Conservation (phyloP, 2,329 filamentous ascomycete genomes). For the Chalaropsis thielavioides region DNA sequence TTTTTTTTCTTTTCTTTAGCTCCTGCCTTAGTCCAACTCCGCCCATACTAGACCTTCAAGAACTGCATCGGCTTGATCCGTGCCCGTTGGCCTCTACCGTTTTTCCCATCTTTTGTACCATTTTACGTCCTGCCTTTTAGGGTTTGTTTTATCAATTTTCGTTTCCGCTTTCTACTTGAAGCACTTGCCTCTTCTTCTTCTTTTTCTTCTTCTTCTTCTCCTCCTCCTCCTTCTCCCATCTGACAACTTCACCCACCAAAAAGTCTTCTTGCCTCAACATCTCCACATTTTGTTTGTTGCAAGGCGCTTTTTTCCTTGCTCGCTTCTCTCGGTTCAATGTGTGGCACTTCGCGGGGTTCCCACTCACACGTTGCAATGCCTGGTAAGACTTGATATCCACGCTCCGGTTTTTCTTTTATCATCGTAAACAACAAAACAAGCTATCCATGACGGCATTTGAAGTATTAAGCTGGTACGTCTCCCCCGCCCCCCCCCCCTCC, state of each 20-base stretch:
- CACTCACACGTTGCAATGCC: constrained; percentile 15
- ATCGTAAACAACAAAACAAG: not conserved
- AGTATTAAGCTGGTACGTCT: constrained; percentile 8
- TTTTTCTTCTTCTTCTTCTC: not conserved
- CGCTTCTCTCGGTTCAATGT: constrained; percentile 5
- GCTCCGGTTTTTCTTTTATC: not conserved
- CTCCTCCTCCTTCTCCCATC: not conserved
- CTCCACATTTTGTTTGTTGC: not conserved
- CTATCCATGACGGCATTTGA: not conserved
- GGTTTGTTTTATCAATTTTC: not conserved
- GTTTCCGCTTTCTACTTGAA: not conserved
- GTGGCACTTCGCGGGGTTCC: constrained; percentile 15
- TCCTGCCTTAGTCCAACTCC: too few species aligned
- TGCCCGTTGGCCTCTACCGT: too few species aligned
- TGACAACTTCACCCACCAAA: not conserved
- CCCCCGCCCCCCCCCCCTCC: not conserved
- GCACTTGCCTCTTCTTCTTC: not conserved
- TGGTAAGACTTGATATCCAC: constrained; percentile 13
- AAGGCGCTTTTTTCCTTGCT: not conserved
- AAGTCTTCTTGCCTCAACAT: not conserved
- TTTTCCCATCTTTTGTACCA: not conserved
- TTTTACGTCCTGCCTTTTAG: not conserved
- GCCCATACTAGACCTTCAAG: too few species aligned
- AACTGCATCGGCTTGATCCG: too few species aligned
- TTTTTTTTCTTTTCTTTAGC: too few species aligned